Evolutionary conservation across 2,329 filamentous ascomycete species (phyloP), one percentile per base, ranked within the genome.

Genomic region (Orbilia blumenaviensis): DNA sequence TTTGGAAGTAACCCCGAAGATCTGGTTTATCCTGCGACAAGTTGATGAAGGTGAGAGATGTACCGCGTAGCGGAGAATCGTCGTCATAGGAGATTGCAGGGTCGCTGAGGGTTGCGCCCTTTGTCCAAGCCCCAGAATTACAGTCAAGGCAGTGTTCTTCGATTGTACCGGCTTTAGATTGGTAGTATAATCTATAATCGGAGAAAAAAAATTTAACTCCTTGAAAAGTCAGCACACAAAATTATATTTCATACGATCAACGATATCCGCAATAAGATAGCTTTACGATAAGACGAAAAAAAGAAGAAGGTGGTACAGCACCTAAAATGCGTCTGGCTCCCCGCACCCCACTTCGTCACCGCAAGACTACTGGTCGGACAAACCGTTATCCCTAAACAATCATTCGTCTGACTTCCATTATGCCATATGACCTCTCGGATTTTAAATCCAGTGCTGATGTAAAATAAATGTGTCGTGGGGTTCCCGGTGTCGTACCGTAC

Each of bases 61-160:
- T 64, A n/a, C 61, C 61, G 14, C 42, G 44, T 5, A 52, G 42
- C 2, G 61, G 61, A 6, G 61, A 34, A 14, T 34, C 21, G 7
- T 34, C 32, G 7, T 52, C 44, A 32, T 38, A 25, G 2, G 14
- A n/a, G 10, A 29, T 38, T 27, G 27, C 25, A 4, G 61, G 18
- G 2, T 21, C 32, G 42, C 61, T 52, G 10, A 64, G 21, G 12
- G 44, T 41, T n/a, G 42, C 41, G 27, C 61, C 61, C 52, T 50
- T 52, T 1, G 41, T 38, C 61, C 61, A 64, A 9, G 32, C 16
- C 9, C 42, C 42, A 8, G 32, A 16, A 29, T 50, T 64, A 27
- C 44, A 46, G 21, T 64, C 42, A 8, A 64, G 32, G 29, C 61
- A 52, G 32, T 64, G 61, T 41, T 64, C 61, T 52, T 50, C 61